Evolutionary conservation across 371 early-diverging fungal species (phyloP).

Genomic region (Mortierella sp.): DNA sequence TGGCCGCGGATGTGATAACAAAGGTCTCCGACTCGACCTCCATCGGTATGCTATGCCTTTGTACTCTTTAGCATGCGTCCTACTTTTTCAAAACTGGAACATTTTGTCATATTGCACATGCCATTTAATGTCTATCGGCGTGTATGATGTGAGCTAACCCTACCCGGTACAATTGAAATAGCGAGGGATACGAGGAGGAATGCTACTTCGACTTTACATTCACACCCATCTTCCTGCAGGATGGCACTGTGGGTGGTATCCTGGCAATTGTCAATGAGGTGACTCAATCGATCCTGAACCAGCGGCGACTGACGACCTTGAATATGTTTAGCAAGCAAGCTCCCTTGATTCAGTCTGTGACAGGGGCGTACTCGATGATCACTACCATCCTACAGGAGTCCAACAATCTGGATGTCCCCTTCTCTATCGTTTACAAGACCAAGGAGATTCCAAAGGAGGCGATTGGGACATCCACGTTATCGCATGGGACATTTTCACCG

Average conservation of each 20-base stretch:
- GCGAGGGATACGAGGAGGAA: slow-evolving; percentile 49
- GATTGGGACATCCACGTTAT: background rate
- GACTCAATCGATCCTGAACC: slow-evolving; percentile 36
- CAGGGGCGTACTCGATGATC: slow-evolving; percentile 36
- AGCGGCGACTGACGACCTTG: slow-evolving; percentile 35
- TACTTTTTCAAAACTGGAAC: background rate
- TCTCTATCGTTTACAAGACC: slow-evolving; percentile 47
- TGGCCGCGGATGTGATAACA: slow-evolving; percentile 32
- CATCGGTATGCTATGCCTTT: slow-evolving; percentile 23
- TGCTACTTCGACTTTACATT: slow-evolving; percentile 48
- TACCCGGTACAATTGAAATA: slow-evolving; percentile 2
- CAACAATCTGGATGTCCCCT: slow-evolving; percentile 49
- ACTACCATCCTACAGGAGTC: slow-evolving; percentile 45
- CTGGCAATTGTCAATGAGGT: slow-evolving; percentile 32
- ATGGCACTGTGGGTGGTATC: slow-evolving; percentile 36
- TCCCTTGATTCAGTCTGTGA: slow-evolving; percentile 32
- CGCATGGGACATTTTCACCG: slow-evolving; percentile 19
- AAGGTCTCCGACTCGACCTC: slow-evolving; percentile 33
- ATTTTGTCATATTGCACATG: background rate
- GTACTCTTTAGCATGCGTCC: background rate
- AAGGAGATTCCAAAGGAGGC: slow-evolving; percentile 12
- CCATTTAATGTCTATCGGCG: too few relatives aligned
- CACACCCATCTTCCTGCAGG: slow-evolving; percentile 32
- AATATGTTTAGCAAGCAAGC: slow-evolving; percentile 49
- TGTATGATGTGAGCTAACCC: too few relatives aligned